phyloP scores from a whole-genome alignment of 1,284 basidiomycete genomes.

The Pterula multifida region DNA sequence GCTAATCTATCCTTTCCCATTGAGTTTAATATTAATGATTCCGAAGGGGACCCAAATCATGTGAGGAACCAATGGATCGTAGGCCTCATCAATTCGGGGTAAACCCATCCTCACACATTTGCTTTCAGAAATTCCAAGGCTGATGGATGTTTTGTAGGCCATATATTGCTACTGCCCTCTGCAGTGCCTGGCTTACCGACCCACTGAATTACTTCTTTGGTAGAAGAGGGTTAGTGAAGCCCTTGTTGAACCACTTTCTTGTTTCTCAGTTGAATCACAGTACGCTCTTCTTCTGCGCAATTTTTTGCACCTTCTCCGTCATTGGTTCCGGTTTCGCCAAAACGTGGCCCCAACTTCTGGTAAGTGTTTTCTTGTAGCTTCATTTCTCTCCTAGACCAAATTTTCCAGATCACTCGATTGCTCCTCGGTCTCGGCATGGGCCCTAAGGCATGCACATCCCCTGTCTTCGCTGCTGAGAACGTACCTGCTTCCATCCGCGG shows the following conservation, averaged over 20 bases:
- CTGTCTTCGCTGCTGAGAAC: conserved; percentile 49
- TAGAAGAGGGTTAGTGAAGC: conserved; percentile 36
- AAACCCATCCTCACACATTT: conserved; percentile 5
- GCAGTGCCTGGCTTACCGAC: conserved; percentile 39
- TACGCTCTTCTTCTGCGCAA: conserved; percentile 54
- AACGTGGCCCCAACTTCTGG: conserved; percentile 39
- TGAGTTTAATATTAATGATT: conserved; percentile 33
- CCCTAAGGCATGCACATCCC: conserved; percentile 49
- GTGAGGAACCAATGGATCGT: conserved; percentile 33
- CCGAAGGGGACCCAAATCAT: conserved; percentile 14
- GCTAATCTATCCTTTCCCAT: conserved; percentile 54
- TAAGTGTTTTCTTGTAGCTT: conserved; percentile 14
- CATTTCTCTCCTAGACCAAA: conserved; percentile 15
- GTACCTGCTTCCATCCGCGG: conserved; percentile 54
- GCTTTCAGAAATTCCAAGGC: not conserved
- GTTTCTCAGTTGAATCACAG: not conserved
- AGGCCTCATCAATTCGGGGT: conserved; percentile 35
- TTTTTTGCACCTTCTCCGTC: conserved; percentile 45
- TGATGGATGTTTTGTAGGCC: conserved; percentile 12
- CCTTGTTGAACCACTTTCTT: not conserved
- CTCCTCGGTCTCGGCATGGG: conserved; percentile 61
- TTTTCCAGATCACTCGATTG: conserved; percentile 34
- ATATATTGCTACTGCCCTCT: conserved; percentile 26
- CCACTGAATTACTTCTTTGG: conserved; percentile 40
- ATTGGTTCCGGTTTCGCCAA: conserved; percentile 47